A percentile compares a stretch with the other conserved stretches of the same genome.
phyloP scores from a whole-genome alignment of 805 yeast genomes.

The Saccharomycopsis amapae region DNA sequence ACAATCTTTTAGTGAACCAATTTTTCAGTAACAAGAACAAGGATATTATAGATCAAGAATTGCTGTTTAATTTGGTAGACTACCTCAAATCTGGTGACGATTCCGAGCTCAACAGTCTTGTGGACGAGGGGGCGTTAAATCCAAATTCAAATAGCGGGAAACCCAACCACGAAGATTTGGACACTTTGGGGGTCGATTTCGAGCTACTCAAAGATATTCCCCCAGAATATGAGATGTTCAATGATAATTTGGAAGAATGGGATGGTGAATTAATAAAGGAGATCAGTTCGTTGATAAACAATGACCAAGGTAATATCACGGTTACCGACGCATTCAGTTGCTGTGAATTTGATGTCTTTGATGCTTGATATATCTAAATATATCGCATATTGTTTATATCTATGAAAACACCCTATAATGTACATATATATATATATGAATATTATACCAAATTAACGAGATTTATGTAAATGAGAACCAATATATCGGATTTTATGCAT shows the following conservation, averaged over 20 bases:
- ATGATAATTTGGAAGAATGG: constrained; percentile 5
- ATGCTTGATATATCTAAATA: neutral
- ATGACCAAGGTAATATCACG: neutral
- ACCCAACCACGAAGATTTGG: constrained; percentile 9
- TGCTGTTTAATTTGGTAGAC: neutral
- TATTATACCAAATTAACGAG: neutral
- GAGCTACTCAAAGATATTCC: constrained; percentile 2
- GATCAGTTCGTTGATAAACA: constrained; percentile 8
- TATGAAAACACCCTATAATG: no score
- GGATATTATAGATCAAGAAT: constrained; percentile 1
- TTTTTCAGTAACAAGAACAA: constrained; percentile 11
- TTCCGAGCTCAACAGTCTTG: neutral
- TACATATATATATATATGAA: no score
- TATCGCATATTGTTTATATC: no score
- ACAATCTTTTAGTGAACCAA: constrained; percentile 12
- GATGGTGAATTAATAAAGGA: constrained; percentile 14
- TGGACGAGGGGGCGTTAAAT: no score
- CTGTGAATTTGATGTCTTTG: constrained; percentile 16
- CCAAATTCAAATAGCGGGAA: neutral
- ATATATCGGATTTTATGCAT: no score
- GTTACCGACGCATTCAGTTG: constrained; percentile 5
- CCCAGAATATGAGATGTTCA: neutral
- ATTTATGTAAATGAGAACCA: no score
- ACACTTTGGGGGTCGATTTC: constrained; percentile 9
- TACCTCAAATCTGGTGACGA: constrained; percentile 1